Evolutionary conservation across 495 filamentous ascomycete species (phyloP).

Genomic region (Evernia prunastri): DNA sequence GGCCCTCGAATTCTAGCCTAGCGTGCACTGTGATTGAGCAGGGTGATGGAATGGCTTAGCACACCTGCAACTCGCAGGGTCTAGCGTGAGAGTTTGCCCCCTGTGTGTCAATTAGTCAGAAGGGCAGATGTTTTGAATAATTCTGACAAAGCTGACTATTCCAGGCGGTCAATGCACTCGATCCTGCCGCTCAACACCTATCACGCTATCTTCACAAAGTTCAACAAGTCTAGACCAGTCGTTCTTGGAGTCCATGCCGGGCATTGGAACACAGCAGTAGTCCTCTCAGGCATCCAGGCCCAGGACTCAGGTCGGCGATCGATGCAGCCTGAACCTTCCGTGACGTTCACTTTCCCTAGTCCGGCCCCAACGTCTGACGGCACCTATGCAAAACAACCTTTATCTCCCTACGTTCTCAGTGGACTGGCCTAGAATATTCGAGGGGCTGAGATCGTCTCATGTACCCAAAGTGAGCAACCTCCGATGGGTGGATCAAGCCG

Average conservation of each 20-base stretch:
- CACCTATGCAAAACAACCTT: neutral
- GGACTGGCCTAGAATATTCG: neutral
- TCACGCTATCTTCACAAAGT: neutral
- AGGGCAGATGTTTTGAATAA: neutral
- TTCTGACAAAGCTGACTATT: slow-evolving; percentile 17
- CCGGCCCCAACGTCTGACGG: neutral
- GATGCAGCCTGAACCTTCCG: neutral
- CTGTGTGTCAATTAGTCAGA: slow-evolving; percentile 14
- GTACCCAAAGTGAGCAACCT: neutral
- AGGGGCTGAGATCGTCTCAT: neutral
- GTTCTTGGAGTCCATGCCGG: neutral
- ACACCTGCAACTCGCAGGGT: neutral
- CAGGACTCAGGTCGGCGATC: neutral
- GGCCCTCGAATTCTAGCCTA: neutral
- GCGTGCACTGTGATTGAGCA: slow-evolving; percentile 4
- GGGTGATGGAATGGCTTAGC: neutral
- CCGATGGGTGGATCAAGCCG: neutral
- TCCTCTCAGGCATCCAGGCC: neutral
- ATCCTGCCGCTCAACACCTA: neutral
- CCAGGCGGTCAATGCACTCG: neutral
- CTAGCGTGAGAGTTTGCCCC: slow-evolving; percentile 7
- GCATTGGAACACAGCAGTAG: neutral
- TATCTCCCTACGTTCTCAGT: neutral
- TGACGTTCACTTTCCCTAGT: neutral
- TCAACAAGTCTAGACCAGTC: neutral